These are phyloP conservation scores for Wickerhamomyces sp. DNA, from an alignment of 1,139 yeast species.

Conservation along the genomic window DNA sequence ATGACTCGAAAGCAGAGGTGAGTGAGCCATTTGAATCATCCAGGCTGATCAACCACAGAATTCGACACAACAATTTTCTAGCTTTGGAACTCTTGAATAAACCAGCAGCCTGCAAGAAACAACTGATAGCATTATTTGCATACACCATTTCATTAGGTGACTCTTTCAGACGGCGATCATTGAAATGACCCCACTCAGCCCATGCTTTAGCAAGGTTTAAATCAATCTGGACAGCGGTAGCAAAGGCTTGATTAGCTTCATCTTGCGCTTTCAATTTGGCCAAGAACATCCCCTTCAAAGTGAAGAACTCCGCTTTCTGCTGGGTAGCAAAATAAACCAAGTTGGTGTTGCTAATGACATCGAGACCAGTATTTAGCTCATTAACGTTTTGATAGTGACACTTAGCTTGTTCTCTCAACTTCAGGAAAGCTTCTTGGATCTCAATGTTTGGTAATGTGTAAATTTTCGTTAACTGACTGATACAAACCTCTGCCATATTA, in stretches of 20 bases:
- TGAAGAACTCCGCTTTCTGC: constrained; percentile 96
- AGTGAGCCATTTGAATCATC: constrained; percentile 83
- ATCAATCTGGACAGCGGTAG: constrained; percentile 95
- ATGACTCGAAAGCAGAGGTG: constrained; percentile 84
- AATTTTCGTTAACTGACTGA: constrained; percentile 85
- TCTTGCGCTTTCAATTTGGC: constrained; percentile 86
- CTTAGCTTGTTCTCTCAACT: constrained; percentile 93
- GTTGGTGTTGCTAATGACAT: constrained; percentile 94
- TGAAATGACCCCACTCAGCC: constrained; percentile 99
- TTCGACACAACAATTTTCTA: constrained; percentile 79
- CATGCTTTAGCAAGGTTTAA: constrained; percentile 94
- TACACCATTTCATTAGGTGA: constrained; percentile 76
- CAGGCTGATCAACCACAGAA: constrained; percentile 88
- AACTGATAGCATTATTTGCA: constrained; percentile 92
- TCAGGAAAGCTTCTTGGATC: constrained; percentile 95
- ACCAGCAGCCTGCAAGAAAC: constrained; percentile 97
- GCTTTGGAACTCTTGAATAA: constrained; percentile 90
- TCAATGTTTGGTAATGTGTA: constrained; percentile 96
- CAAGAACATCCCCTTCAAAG: constrained; percentile 95
- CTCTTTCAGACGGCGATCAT: constrained; percentile 83
- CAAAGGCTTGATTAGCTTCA: constrained; percentile 96
- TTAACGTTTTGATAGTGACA: constrained; percentile 88
- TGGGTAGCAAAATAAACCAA: constrained; percentile 94
- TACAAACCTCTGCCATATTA: constrained; percentile 94
- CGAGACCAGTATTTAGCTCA: constrained; percentile 90